Evolutionary conservation across 73 alveolate genomes (phyloP), one percentile per base, ranked within the genome.

Genomic region (Uronychia setigera): DNA sequence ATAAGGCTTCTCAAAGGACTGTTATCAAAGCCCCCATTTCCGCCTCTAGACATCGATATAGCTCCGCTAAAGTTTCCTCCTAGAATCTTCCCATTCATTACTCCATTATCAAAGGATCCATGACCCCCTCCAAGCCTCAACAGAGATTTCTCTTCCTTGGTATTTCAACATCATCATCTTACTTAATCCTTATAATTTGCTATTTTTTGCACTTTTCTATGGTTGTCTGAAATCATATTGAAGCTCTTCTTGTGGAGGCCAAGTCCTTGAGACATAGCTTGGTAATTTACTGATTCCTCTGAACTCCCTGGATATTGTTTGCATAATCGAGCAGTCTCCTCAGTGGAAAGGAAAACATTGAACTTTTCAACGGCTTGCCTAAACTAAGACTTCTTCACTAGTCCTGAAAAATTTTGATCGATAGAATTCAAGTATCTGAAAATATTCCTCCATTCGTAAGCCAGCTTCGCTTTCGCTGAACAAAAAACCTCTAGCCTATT

Each of bases 381-480:
- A 19, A 46, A 46, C 19, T 46, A 19, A 19, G 67, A 11, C 19
- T 46, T 32, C 19, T 30, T 32, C 14, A 32, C 84, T 26, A 31
- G 28, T 0, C 75, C 84, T 0, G 76, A 78, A 32, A 31, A 31
- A 32, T 59, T 78, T 26, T 29, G 30, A 26, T 78, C 84, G 26
- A 31, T 30, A 26, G 26, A 29, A 13, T 33, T 78, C 28, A 78
- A 29, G 33, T 30, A 67, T 32, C 84, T 78, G 75, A 32, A 31
- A 1, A 78, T 34, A 33, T 31, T 31, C 75, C 35, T 78, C 84
- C 84, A 78, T 78, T 78, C 84, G 26, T 78, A 78, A 0, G 84
- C 67, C 1, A 78, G 75, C 32, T 78, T 78, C 26, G 32, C 75
- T 29, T 46, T 46, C n/a, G 67, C 67, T 46, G 67, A 11, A 19